A percentile compares a stretch with the other conserved stretches of the same genome.
phyloP scores from a whole-genome alignment of 2,329 filamentous ascomycete genomes.

The Colletotrichum orchidophilum region DNA sequence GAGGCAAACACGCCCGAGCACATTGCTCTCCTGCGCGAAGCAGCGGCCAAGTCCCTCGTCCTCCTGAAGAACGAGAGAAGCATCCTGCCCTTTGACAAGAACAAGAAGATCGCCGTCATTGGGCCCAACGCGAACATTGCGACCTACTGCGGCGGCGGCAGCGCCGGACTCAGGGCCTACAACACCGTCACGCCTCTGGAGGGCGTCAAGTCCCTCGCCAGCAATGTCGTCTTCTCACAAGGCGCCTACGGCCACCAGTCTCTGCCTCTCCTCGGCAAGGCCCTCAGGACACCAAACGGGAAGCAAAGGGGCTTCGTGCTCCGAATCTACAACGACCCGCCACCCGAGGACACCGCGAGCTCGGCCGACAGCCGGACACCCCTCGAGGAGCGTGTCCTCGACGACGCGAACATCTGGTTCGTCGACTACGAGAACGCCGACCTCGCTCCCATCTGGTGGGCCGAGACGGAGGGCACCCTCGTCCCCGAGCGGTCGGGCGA shows the following conservation, averaged over 20 bases:
- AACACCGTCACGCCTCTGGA: conserved; percentile 44
- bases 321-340: conserved; percentile 39
- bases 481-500: conserved; percentile 34
- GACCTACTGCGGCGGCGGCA: conserved; percentile 45
- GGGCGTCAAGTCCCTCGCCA: conserved; percentile 38
- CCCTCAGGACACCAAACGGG: conserved; percentile 37
- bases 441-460: conserved; percentile 37
- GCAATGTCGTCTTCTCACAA: conserved; percentile 37
- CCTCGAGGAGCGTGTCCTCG: conserved; percentile 37
- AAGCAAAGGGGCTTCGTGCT: conserved; percentile 38
- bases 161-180: conserved; percentile 43
- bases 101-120: conserved; percentile 55
- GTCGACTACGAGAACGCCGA: conserved; percentile 40
- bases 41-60: conserved; percentile 62
- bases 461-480: conserved; percentile 37
- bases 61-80: conserved; percentile 76
- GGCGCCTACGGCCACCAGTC: conserved; percentile 44
- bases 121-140: conserved; percentile 60
- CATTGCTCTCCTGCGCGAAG: conserved; percentile 53
- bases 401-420: conserved; percentile 38
- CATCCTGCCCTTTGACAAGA: conserved; percentile 64
- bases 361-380: conserved; percentile 11
- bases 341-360: neutral
- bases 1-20: conserved; percentile 68
- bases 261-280: conserved; percentile 43